Evolutionary conservation across 768 basidiomycete species (phyloP).

Genomic region (Guyanaporus albipodus): DNA sequence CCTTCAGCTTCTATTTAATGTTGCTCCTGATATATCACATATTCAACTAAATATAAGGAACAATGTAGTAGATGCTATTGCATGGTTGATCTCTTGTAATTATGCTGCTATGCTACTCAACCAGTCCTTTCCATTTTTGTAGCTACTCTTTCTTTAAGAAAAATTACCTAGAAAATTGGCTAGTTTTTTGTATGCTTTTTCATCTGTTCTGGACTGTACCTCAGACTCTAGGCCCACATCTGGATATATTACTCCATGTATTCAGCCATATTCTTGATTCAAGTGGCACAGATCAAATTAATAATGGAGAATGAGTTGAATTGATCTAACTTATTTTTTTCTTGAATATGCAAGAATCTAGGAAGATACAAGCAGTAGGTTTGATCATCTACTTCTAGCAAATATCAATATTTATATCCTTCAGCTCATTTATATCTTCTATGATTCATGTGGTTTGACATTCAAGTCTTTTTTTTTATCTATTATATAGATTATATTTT

Average conservation of each 20-base stretch:
- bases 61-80: conserved; percentile 94
- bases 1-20: conserved; percentile 77
- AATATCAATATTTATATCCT: too few species aligned
- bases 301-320: conserved; percentile 71
- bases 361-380: conserved; percentile 78
- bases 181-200: conserved; percentile 88
- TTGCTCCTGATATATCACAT: conserved; percentile 57
- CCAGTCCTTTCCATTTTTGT: conserved; percentile 86
- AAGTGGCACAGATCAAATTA: conserved; percentile 66
- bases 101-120: conserved; percentile 80
- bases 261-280: conserved; percentile 85
- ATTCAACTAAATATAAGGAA: conserved; percentile 83
- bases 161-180: conserved; percentile 86
- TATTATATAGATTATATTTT: too few species aligned
- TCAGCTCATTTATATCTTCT: too few species aligned
- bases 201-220: conserved; percentile 78
- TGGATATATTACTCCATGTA: conserved; percentile 75
- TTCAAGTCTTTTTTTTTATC: too few species aligned
- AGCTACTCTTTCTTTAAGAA: conserved; percentile 77
- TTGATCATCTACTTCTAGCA: conserved; percentile 53
- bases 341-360: conserved; percentile 72
- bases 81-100: conserved; percentile 82
- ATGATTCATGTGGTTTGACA: too few species aligned
- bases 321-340: conserved; percentile 69
- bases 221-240: conserved; percentile 61